Base-by-base conservation (phyloP, 176 grass and related monocot genomes). In the Pontederia paniculata region DNA sequence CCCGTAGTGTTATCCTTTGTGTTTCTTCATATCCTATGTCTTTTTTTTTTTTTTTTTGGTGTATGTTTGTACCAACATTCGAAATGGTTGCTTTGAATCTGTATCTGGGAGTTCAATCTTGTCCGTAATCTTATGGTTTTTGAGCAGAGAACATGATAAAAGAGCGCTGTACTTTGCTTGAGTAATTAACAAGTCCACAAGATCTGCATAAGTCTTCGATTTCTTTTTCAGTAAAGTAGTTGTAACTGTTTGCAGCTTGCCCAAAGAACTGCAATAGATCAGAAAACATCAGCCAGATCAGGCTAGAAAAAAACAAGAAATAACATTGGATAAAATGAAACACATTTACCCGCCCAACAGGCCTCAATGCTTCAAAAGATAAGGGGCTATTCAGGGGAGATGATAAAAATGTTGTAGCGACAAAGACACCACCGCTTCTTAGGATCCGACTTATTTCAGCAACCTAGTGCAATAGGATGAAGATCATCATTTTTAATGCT, bases 131-230 rank as follows among this genome's bases (percentile, higher is more conserved):
- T 58, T 73, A 89, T 1, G 91, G 80, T 61, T 97, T 97, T 56
- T 89, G 82, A 42, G 85, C 82, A 9, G 91, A 97, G 62, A 97
- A 97, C 86, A 97, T 97, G 67, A 97, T 97, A 60, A 97, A 97
- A 9, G 91, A 57, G 65, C 73, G 73, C 66, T 78, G 74, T 44
- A 97, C 81, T 44, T 85, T 89, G 47, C 78, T 83, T 52, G 64
- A 76, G 44, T 89, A 97, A 54, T 97, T 89, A 23, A 89, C 67
- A 21, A 97, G 80, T 43, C 91, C 91, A 15, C 91, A 96, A 1
- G 85, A 87, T 65, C 42, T 87, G 74, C 91, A 89, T 44, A 89
- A 77, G 48, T 97, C 91, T 52, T 89, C 70, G 14, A 97, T 79
- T 80, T 89, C 91, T 55, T 84, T 77, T 60, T 97, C 86, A 0